Evolutionary conservation across 306 rosid species (phyloP), one percentile per base, ranked within the genome.

Genomic region (Lathyrus oleraceus): DNA sequence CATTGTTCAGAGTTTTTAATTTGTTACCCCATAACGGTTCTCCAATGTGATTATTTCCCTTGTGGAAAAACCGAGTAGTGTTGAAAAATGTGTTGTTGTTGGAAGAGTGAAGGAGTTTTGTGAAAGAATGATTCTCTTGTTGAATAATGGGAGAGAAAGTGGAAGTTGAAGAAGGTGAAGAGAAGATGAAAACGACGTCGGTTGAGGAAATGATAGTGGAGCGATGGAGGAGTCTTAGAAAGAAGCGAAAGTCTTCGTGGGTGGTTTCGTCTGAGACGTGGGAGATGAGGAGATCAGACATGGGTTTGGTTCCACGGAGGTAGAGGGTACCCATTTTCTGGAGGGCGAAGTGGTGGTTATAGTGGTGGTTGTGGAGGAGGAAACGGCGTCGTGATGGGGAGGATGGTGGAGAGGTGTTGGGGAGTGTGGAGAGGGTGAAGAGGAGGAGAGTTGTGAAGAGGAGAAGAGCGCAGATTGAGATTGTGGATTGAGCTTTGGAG

Each of bases 391-490:
- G 83, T 11, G 70, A 20, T 0, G 35, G 30, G 6, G 48, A n/a
- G 0, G 12, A 4, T 27, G 38, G 20, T 0, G 76, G 70, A 10
- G 77, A 43, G 36, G 38, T 43, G 68, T 48, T 48, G 68, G 99
- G 91, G 73, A 94, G 79, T 10, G 99, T 87, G 25, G 97, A 87
- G 63, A 94, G 92, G 7, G 99, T 80, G 82, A 94, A 91, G 71
- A 94, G 87, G 27, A 91, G 87, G 66, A 94, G 91, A 6, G 99
- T 91, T 45, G 80, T 27, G 83, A 91, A 83, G 17, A 91, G 78
- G 21, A 94, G 86, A 4, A 90, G 85, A 0, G 87, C 92, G 3
- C 99, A 94, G 5, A 94, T 79, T 3, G 95, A 91, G 39, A 94
- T 83, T 36, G 89, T 89, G 71, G 92, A 88, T 63, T 86, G 97